Percentiles rank a stretch among this genome's conserved stretches.
These are phyloP conservation scores for Leccinum pallidistipes DNA, from an alignment of 1,284 basidiomycete genomes.

Conservation along the genomic window DNA sequence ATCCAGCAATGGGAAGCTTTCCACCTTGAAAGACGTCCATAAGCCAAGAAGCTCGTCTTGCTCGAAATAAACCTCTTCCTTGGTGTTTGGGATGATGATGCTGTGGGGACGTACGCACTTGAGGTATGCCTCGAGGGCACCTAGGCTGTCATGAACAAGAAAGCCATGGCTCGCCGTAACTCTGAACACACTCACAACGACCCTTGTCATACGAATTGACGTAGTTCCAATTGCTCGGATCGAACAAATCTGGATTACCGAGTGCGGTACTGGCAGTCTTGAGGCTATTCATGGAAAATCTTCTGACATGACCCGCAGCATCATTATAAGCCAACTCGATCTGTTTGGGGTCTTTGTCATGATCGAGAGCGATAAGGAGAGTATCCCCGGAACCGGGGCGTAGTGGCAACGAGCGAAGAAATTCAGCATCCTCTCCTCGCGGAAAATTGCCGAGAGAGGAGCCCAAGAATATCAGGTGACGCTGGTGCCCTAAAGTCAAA, in stretches of 20 bases:
- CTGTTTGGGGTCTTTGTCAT: slow-evolving; percentile 65
- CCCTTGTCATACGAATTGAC: slow-evolving; percentile 73
- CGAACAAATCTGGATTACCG: slow-evolving; percentile 62
- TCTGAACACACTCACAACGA: slow-evolving; percentile 51
- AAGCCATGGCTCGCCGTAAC: background rate
- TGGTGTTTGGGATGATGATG: slow-evolving; percentile 52
- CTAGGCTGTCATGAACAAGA: slow-evolving; percentile 40
- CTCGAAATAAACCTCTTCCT: slow-evolving; percentile 51
- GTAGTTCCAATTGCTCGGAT: slow-evolving; percentile 80
- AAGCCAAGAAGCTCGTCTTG: slow-evolving; percentile 81
- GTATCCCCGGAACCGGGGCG: slow-evolving; percentile 72
- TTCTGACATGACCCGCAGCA: slow-evolving; percentile 69
- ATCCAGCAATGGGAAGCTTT: slow-evolving; percentile 6
- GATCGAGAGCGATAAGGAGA: slow-evolving; percentile 83
- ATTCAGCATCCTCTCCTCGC: slow-evolving; percentile 68
- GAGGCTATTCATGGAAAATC: slow-evolving; percentile 92
- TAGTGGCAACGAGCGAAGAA: slow-evolving; percentile 80
- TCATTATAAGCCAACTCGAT: slow-evolving; percentile 89
- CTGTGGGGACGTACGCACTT: slow-evolving; percentile 66
- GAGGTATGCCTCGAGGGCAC: slow-evolving; percentile 87
- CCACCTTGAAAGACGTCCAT: slow-evolving; percentile 87
- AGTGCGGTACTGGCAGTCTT: slow-evolving; percentile 59
- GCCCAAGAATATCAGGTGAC: slow-evolving; percentile 90
- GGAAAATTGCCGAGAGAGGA: slow-evolving; percentile 92
- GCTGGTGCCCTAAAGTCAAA: slow-evolving; percentile 48